Evolutionary conservation across 345 rosid genomes (phyloP).

Genomic region (Barbarea vulgaris): DNA sequence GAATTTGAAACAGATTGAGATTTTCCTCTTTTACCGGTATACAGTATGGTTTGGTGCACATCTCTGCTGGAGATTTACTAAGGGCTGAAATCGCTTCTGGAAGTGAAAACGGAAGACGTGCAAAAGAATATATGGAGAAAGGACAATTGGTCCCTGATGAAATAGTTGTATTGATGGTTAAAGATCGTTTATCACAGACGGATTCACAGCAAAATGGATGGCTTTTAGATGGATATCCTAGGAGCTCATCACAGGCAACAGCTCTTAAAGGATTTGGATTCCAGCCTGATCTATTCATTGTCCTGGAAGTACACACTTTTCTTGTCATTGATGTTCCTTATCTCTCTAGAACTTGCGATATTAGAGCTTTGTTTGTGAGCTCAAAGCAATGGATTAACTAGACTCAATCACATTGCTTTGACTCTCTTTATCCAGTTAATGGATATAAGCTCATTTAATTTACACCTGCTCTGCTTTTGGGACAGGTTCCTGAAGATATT

Average conservation of each 20-base stretch:
- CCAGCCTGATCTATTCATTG: slow-evolving; percentile 81
- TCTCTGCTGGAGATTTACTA: slow-evolving; percentile 91
- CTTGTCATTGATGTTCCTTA: background rate
- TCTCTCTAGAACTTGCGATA: background rate
- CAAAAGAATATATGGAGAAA: slow-evolving; percentile 86
- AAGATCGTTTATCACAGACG: slow-evolving; percentile 67
- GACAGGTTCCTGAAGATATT: slow-evolving; percentile 86
- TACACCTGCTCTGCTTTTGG: slow-evolving; percentile 32
- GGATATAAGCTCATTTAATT: background rate
- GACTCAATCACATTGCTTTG: background rate
- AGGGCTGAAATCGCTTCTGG: slow-evolving; percentile 80
- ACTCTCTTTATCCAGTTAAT: slow-evolving; percentile 3
- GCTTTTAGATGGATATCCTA: slow-evolving; percentile 97
- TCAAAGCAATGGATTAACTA: background rate
- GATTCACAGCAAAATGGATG: slow-evolving; percentile 85
- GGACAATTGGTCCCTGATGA: slow-evolving; percentile 78
- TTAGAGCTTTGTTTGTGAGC: background rate
- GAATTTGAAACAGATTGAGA: slow-evolving; percentile 18
- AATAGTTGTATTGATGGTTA: slow-evolving; percentile 90
- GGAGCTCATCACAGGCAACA: slow-evolving; percentile 86
- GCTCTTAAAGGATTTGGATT: slow-evolving; percentile 71
- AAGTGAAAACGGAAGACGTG: slow-evolving; percentile 79
- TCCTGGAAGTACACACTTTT: slow-evolving; percentile 66
- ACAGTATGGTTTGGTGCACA: slow-evolving; percentile 92
- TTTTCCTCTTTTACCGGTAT: slow-evolving; percentile 43